Evolutionary conservation across 352 stramenopile species (phyloP), one percentile per base, ranked within the genome.

Genomic region (Thraustochytrium striatum): DNA sequence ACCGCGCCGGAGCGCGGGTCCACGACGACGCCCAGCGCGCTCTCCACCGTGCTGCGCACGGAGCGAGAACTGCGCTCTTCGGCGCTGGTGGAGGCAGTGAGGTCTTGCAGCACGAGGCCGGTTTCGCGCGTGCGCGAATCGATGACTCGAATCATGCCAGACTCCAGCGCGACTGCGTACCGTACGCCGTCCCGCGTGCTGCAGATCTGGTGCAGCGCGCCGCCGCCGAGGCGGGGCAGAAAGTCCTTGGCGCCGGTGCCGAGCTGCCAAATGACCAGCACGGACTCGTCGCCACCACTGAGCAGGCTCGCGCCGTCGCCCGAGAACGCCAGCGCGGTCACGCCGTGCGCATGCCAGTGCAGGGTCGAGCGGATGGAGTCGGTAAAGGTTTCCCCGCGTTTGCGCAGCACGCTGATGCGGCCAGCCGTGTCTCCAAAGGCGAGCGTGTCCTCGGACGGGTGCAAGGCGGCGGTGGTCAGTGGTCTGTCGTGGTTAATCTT

Each of bases 321-420:
- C 33, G 88, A 89, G 85, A 92, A 94, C 58, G 84, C 81, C 1
- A 94, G 36, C 41, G 87, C 91, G 58, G 83, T 73, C 13, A 95
- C 88, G 1, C 87, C 85, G 59, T 95, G 89, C 35, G 90, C 85
- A 78, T 95, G 90, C 90, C 90, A 95, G 82, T 95, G 90, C 83
- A 93, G 85, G 80, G 88, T 90, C 39, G 87, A 35, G 19, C 65
- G 43, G 8, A 9, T 50, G 7, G 44, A 55, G 19, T 39, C 8
- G 3, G 44, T 38, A 21, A 75, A 61, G 35, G 65, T 62, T 28
- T 19, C 21, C 13, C 44, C 65, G 41, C 36, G 11, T 11, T 52
- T 50, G 19, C 52, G 65, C 1, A 75, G 50, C 41, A 75, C 44
- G 32, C 11, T 41, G 1, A 75, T 61, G n/a, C 61, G 65, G 35